Percentiles rank a stretch among this genome's conserved stretches.
These are phyloP conservation scores for Cercospora zeina DNA, from an alignment of 2,329 filamentous ascomycete species.

Conservation along the genomic window DNA sequence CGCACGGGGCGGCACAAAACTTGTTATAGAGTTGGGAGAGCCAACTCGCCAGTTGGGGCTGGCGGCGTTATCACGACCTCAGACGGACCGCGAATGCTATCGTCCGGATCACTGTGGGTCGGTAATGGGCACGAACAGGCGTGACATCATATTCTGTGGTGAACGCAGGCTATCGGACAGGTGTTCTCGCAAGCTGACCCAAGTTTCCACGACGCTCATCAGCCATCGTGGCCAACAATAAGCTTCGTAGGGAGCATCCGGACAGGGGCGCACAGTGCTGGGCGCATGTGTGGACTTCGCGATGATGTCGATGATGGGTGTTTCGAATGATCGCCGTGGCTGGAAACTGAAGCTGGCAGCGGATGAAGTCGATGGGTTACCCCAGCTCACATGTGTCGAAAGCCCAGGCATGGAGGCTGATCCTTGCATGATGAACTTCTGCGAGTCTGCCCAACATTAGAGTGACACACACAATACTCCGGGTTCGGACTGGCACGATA, in stretches of 20 bases:
- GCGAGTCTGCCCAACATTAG: slow-evolving; percentile 13
- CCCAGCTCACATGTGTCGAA: slow-evolving; percentile 15
- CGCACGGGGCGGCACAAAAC: background rate
- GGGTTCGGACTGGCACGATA: background rate
- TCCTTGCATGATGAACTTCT: slow-evolving; percentile 7
- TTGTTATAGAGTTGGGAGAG: slow-evolving; percentile 9
- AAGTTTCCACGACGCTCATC: slow-evolving; percentile 2
- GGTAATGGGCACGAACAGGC: background rate
- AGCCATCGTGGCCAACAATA: slow-evolving; percentile 12
- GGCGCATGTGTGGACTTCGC: background rate
- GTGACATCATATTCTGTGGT: slow-evolving; percentile 14
- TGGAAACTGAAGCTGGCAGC: slow-evolving; percentile 12
- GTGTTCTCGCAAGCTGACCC: background rate
- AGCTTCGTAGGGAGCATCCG: slow-evolving; percentile 2
- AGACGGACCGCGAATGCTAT: background rate
- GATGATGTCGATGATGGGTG: slow-evolving; percentile 6
- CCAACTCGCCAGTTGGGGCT: slow-evolving; percentile 5
- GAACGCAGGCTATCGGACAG: background rate
- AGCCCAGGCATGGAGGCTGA: slow-evolving; percentile 6
- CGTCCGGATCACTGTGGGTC: slow-evolving; percentile 1
- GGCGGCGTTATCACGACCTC: background rate
- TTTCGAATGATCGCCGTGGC: slow-evolving; percentile 9
- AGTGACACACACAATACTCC: slow-evolving; percentile 7
- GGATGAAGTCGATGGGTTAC: slow-evolving; percentile 13
- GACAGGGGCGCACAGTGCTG: slow-evolving; percentile 8